Base-by-base conservation (phyloP, 805 yeast species). In the Pachysolen tannophilus region DNA sequence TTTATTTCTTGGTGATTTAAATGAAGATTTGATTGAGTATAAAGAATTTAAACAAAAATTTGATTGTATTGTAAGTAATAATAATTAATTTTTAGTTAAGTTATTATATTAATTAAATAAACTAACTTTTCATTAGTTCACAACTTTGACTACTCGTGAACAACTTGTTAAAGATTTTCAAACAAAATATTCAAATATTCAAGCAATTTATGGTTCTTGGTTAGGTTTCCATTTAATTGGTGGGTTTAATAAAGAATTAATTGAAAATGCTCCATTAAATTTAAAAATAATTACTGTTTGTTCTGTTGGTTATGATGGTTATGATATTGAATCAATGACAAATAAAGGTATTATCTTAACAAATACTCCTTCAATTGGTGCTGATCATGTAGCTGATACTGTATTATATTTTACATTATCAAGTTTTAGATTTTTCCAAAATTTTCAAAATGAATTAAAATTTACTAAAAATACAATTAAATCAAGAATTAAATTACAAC, bases 381-480 rank as follows among this genome's bases (percentile, higher is more conserved):
- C 79, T 3, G 74, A 68, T 30, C 78, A 79, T 15, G 84, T 78
- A 11, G 82, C 82, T 3, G 84, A 78, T 43, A 61, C 75, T 42
- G 82, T 69, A 2, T 51, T 78, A 43, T 76, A 68, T 65, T 70
- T 70, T 42, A 59, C 76, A 1, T 49, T 78, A 40, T 67, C 69
- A 31, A 61, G 72, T 3, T 78, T 74, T 55, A 60, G 85, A 40
- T 63, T 64, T 44, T 74, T 67, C 47, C 57, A 63, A 5, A 46
- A 58, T 20, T 65, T 63, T 35, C 60, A 58, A 33, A 38, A 38
- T 3, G 44, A 46, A 20, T 41, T 63, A 13, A 58, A 65, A 30
- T 51, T 50, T 5, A 40, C 48, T n/a, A 56, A 52, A 42, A 46
- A 70, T 45, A 69, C 82, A 2, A 55, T 64, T n/a, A 43, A 53